Evolutionary conservation across 306 rosid species (phyloP).

Genomic region (Phaseolus lunatus): DNA sequence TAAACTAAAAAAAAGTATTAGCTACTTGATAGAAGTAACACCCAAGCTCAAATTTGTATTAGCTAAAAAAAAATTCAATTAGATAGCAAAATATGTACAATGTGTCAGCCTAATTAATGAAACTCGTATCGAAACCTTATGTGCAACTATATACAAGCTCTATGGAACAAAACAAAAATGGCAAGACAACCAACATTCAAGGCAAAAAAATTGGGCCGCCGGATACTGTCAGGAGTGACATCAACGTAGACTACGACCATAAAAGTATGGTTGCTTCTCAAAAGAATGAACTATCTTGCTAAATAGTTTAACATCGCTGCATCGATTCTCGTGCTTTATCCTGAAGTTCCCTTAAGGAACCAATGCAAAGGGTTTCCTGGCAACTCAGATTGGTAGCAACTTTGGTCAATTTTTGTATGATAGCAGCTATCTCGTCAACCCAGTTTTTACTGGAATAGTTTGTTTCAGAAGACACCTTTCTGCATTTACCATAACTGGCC

Average conservation of each 20-base stretch:
- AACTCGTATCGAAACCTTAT: slow-evolving; percentile 20
- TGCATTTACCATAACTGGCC: slow-evolving; percentile 70
- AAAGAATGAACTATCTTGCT: not conserved
- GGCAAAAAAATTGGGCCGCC: not conserved
- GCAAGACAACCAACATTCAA: slow-evolving; percentile 36
- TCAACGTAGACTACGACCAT: slow-evolving; percentile 25
- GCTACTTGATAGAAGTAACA: not conserved
- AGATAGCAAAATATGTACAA: slow-evolving; percentile 21
- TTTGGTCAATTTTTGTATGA: slow-evolving; percentile 53
- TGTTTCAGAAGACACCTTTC: slow-evolving; percentile 42
- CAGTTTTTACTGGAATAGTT: slow-evolving; percentile 47
- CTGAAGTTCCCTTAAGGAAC: slow-evolving; percentile 64
- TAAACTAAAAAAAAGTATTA: not conserved
- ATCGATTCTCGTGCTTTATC: slow-evolving; percentile 60
- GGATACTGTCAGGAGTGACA: slow-evolving; percentile 10
- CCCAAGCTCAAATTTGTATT: not conserved
- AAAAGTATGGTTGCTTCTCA: slow-evolving; percentile 45
- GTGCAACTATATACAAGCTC: slow-evolving; percentile 43
- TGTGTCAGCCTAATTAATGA: slow-evolving; percentile 7
- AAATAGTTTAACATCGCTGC: slow-evolving; percentile 43
- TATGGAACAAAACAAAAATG: slow-evolving; percentile 4
- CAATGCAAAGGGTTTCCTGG: slow-evolving; percentile 43
- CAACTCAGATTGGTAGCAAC: slow-evolving; percentile 47
- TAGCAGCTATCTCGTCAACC: slow-evolving; percentile 46
- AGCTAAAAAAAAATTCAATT: slow-evolving; percentile 22